A percentile compares a stretch with the other conserved stretches of the same genome.
Conservation (phyloP, 2,329 filamentous ascomycete species). For the Blastomyces silverae region DNA sequence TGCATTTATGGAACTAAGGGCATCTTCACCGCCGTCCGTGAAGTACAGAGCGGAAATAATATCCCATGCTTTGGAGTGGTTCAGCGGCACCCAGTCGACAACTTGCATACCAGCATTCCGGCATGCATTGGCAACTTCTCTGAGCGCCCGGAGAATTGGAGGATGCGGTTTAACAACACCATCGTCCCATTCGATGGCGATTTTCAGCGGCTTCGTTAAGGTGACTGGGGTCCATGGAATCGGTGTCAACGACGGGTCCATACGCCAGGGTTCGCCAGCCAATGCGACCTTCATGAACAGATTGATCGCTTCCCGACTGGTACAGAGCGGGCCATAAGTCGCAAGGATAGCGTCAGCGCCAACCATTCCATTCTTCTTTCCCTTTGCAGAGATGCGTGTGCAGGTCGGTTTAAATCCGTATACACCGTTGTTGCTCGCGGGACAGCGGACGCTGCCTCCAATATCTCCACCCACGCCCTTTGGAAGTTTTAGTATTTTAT, state of each 20-base stretch:
- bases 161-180: conserved; percentile 50
- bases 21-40: conserved; percentile 54
- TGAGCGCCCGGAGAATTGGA: conserved; percentile 52
- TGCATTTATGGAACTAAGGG: conserved; percentile 44
- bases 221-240: conserved; percentile 33
- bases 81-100: conserved; percentile 37
- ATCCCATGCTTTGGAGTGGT: conserved; percentile 47
- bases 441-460: conserved; percentile 42
- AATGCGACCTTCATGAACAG: conserved; percentile 33
- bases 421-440: conserved; percentile 47
- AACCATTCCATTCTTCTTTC: conserved; percentile 33
- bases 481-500: conserved; percentile 31
- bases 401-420: conserved; percentile 48
- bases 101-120: conserved; percentile 23
- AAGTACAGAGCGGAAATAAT: conserved; percentile 48
- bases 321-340: conserved; percentile 57
- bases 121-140: conserved; percentile 31
- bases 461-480: conserved; percentile 60
- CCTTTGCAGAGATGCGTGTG: conserved; percentile 46
- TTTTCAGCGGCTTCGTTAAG: conserved; percentile 32
- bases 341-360: conserved; percentile 39
- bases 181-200: conserved; percentile 46
- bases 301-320: conserved; percentile 41
- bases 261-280: conserved; percentile 32
- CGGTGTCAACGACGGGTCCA: conserved; percentile 33